Conservation (phyloP, 208 protist species). For the Wallacemonas sp. region DNA sequence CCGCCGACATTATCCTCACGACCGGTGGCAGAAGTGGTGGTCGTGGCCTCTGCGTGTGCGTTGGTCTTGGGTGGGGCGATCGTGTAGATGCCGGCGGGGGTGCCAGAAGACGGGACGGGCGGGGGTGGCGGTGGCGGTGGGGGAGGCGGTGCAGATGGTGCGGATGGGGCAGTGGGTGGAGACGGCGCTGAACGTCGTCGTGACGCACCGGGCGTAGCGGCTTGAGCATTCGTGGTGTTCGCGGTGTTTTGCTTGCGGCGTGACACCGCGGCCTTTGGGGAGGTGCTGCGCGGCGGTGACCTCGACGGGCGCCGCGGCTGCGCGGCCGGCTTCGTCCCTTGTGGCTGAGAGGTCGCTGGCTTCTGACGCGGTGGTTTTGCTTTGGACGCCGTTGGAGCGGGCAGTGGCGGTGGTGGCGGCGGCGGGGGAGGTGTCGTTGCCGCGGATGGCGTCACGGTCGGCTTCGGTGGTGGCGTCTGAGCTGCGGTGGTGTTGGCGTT, state of each 20-base stretch:
- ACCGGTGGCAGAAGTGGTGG: no score
- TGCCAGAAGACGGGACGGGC: conserved; percentile 4
- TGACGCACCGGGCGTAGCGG: no score
- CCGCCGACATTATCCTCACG: conserved; percentile 10
- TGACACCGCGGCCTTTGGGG: not conserved
- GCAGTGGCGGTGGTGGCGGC: conserved; percentile 10
- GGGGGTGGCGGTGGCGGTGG: conserved; percentile 8
- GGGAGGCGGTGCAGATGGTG: not conserved
- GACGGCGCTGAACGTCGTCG: not conserved
- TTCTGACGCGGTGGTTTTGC: not conserved
- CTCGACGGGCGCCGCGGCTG: not conserved
- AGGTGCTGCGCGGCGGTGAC: not conserved
- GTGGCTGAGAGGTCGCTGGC: conserved; percentile 4
- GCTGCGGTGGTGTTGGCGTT: no score
- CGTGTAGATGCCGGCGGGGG: conserved; percentile 11
- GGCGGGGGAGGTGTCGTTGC: conserved; percentile 24
- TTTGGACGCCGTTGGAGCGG: conserved; percentile 8
- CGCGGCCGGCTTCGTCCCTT: no score
- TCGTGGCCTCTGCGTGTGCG: no score
- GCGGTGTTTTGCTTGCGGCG: no score
- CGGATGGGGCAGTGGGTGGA: not conserved
- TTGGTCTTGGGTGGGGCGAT: not conserved
- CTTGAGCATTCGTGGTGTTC: no score
- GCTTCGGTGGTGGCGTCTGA: not conserved
- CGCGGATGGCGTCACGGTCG: not conserved